These are phyloP conservation scores for Mortierella sp. DNA, from an alignment of 371 early-diverging fungal genomes.

Conservation along the genomic window DNA sequence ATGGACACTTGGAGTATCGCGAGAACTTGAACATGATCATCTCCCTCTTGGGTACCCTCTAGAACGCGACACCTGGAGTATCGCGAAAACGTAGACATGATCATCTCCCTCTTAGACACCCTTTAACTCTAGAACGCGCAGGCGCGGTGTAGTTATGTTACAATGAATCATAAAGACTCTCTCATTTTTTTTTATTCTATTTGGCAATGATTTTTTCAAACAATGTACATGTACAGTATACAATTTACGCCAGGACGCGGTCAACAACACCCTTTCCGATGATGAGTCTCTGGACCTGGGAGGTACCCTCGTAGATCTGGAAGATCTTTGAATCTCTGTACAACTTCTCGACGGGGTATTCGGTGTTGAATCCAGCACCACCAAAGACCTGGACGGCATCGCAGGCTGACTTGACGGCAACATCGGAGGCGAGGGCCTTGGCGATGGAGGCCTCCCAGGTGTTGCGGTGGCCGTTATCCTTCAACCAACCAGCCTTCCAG, in stretches of 20 bases:
- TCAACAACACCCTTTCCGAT: constrained; percentile 67
- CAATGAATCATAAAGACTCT: not conserved
- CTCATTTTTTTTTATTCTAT: not conserved
- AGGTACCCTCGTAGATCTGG: constrained; percentile 97
- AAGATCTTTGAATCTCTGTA: constrained; percentile 96
- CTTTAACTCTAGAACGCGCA: constrained; percentile 7
- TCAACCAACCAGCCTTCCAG: constrained; percentile 86
- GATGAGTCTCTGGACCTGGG: constrained; percentile 95
- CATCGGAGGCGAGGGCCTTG: constrained; percentile 94
- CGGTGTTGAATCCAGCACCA: constrained; percentile 94
- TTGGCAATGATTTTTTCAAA: not conserved
- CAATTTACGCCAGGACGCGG: constrained; percentile 47
- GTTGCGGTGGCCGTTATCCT: constrained; percentile 89
- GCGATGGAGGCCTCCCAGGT: constrained; percentile 97
- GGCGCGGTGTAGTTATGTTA: not conserved
- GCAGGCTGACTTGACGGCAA: constrained; percentile 95
- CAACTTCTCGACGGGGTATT: constrained; percentile 92
- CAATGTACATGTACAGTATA: constrained; percentile 2
- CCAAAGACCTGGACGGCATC: constrained; percentile 98
- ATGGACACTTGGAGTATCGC: constrained; percentile 90
- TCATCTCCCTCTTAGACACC: constrained; percentile 41
- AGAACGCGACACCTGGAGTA: constrained; percentile 81
- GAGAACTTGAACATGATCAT: constrained; percentile 56
- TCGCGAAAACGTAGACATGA: constrained; percentile 57
- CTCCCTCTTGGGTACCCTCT: constrained; percentile 43